A percentile compares a stretch with the other conserved stretches of the same genome.
Evolutionary conservation across 2,329 filamentous ascomycete genomes (phyloP).

Genomic region (Colletotrichum lentis): DNA sequence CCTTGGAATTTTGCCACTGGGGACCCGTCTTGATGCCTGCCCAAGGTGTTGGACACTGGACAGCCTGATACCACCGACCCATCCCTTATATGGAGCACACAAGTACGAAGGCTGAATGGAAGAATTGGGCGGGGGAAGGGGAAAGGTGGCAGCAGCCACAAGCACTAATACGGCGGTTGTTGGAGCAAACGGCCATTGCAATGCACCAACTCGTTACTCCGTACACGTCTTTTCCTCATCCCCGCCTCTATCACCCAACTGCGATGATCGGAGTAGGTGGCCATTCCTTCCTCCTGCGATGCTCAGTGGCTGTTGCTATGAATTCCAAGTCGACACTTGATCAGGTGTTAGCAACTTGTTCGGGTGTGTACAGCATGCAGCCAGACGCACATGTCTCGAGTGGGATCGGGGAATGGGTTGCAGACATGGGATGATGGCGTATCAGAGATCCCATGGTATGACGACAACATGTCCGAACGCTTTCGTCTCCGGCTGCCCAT

Average conservation of each 20-base stretch:
- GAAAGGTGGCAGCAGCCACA: neutral
- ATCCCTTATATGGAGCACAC: neutral
- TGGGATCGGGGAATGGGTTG: slow-evolving; percentile 1
- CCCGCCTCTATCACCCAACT: neutral
- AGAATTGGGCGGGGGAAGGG: neutral
- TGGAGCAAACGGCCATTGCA: neutral
- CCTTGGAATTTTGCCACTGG: slow-evolving; percentile 25
- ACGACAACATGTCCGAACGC: slow-evolving; percentile 32
- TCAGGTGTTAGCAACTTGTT: no score
- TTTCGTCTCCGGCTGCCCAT: slow-evolving; percentile 15
- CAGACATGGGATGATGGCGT: slow-evolving; percentile 23
- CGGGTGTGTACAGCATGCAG: neutral
- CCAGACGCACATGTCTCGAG: neutral
- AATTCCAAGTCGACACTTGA: slow-evolving; percentile 1
- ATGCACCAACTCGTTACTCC: slow-evolving; percentile 2
- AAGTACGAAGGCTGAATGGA: slow-evolving; percentile 6
- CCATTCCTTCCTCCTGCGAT: neutral
- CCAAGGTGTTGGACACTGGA: slow-evolving; percentile 2
- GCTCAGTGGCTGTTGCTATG: slow-evolving; percentile 24
- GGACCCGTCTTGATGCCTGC: slow-evolving; percentile 27
- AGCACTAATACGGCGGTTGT: neutral
- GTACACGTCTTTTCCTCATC: neutral
- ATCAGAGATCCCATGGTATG: slow-evolving; percentile 31
- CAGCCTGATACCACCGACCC: neutral
- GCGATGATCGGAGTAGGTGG: neutral